Conservation (phyloP, 192 early-diverging fungal genomes). For the Phycomyces nitens region DNA sequence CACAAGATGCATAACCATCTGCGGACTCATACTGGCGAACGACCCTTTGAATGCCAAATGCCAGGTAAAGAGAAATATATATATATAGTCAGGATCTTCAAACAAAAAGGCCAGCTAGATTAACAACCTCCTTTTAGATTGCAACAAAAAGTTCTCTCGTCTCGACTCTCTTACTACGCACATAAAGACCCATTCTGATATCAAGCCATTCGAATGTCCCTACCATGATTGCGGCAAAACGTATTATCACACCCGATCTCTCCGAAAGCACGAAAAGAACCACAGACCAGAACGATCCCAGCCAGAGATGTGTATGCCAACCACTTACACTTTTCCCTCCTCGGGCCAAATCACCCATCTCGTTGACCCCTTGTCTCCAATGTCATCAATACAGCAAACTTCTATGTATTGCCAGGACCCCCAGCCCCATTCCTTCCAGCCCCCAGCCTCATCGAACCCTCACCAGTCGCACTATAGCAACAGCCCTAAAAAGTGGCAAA, state of each 20-base stretch:
- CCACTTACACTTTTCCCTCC: no score
- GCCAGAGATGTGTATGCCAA: no score
- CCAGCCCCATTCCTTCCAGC: no score
- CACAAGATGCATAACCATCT: conserved; percentile 72
- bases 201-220: conserved; percentile 51
- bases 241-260: conserved; percentile 59
- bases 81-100: not conserved
- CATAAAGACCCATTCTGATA: conserved; percentile 55
- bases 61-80: conserved; percentile 27
- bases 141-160: conserved; percentile 71
- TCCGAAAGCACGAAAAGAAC: conserved; percentile 59
- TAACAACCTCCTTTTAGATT: no score
- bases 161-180: conserved; percentile 71
- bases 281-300: conserved; percentile 26
- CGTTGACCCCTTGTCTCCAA: no score
- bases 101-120: no score
- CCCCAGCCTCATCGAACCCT: no score
- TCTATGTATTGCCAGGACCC: no score
- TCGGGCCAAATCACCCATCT: no score
- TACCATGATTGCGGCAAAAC: conserved; percentile 51
- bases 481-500: no score
- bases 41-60: conserved; percentile 62
- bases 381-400: no score
- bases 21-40: conserved; percentile 72
- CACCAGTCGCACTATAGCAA: no score